Conservation (phyloP, 768 basidiomycete genomes). For the Lactifluus rugatus region DNA sequence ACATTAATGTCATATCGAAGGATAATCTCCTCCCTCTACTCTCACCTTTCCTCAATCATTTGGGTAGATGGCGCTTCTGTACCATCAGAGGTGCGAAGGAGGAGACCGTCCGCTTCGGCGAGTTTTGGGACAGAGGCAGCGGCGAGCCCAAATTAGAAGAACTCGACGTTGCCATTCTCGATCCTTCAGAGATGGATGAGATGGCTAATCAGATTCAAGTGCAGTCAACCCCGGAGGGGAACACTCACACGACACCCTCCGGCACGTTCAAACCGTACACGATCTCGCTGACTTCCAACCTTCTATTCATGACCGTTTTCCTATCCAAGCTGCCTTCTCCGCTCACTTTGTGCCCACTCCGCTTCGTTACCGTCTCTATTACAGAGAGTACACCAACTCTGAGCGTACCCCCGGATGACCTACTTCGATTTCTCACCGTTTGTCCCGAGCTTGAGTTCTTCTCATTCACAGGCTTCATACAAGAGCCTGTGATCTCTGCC, state of each 20-base stretch:
- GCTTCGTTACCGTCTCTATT: conserved; percentile 49
- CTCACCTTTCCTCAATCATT: conserved; percentile 46
- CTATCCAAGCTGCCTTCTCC: conserved; percentile 42
- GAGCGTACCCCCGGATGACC: conserved; percentile 36
- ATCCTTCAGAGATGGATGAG: conserved; percentile 14
- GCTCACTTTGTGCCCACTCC: conserved; percentile 36
- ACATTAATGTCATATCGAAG: conserved; percentile 37
- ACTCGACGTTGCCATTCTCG: conserved; percentile 21
- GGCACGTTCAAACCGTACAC: conserved; percentile 14
- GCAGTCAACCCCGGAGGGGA: neutral
- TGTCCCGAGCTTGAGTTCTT: conserved; percentile 56
- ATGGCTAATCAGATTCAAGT: conserved; percentile 2
- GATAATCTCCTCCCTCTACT: conserved; percentile 53
- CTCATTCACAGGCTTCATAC: conserved; percentile 44
- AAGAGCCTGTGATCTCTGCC: conserved; percentile 31
- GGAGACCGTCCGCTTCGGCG: conserved; percentile 27
- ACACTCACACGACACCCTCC: neutral
- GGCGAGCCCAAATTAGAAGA: conserved; percentile 20
- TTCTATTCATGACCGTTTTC: conserved; percentile 36
- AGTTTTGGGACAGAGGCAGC: conserved; percentile 17
- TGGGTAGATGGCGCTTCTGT: conserved; percentile 51
- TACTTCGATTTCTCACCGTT: conserved; percentile 51
- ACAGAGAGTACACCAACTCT: conserved; percentile 36
- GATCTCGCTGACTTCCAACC: conserved; percentile 18
- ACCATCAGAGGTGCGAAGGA: conserved; percentile 31